A percentile compares a stretch with the other conserved stretches of the same genome.
phyloP scores from a whole-genome alignment of 192 early-diverging fungal species.

The Chytriomyces sp. region DNA sequence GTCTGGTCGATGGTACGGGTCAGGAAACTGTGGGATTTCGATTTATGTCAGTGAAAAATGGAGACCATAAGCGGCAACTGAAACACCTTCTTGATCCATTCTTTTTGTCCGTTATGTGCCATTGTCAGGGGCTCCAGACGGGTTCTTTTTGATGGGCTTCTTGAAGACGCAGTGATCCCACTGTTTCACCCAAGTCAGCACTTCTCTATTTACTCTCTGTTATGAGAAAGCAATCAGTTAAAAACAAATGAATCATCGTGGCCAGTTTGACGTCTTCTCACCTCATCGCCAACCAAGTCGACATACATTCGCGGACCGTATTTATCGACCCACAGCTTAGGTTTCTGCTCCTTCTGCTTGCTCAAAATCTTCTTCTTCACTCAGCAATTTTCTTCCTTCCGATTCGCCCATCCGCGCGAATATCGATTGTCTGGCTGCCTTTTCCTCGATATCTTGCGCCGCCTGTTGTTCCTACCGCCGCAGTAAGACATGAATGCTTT shows the following conservation, averaged over 20 bases:
- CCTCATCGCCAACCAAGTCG: conserved; percentile 90
- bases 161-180: conserved; percentile 98
- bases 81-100: conserved; percentile 17
- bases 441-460: conserved; percentile 38
- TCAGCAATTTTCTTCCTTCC: neutral
- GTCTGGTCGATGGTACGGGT: conserved; percentile 62
- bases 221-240: neutral
- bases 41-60: neutral
- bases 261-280: conserved; percentile 24
- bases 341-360: conserved; percentile 13
- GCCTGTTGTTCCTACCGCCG: conserved; percentile 29
- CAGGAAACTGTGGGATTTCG: conserved; percentile 26
- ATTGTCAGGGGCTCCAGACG: neutral
- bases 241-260: neutral
- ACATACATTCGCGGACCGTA: conserved; percentile 81
- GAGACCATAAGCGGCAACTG: neutral
- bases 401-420: conserved; percentile 5
- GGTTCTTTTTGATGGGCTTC: conserved; percentile 28
- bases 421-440: conserved; percentile 27
- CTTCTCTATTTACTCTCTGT: conserved; percentile 80
- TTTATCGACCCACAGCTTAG: conserved; percentile 85
- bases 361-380: conserved; percentile 9
- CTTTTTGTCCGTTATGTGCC: neutral
- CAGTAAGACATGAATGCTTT: conserved; percentile 32
- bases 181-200: conserved; percentile 91